Percentiles rank a stretch among this genome's conserved stretches.
phyloP scores from a whole-genome alignment of 2,329 filamentous ascomycete genomes.

The Cytospora piceicola region DNA sequence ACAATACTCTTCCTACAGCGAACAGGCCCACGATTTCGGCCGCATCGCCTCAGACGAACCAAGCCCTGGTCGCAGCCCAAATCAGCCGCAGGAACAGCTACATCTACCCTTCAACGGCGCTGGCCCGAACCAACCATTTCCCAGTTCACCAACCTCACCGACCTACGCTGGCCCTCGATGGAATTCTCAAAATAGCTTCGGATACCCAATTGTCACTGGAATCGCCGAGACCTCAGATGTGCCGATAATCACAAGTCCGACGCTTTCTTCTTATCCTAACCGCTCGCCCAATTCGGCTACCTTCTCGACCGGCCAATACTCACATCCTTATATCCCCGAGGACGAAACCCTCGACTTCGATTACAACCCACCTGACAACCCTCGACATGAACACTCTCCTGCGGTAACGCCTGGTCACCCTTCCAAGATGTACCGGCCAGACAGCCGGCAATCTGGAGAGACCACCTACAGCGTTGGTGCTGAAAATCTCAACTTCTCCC shows the following conservation, averaged over 20 bases:
- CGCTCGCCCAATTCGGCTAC: conserved; percentile 35
- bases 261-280: conserved; percentile 31
- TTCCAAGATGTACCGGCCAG: conserved; percentile 38
- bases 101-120: conserved; percentile 22
- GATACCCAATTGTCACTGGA: not conserved
- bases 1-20: not conserved
- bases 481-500: conserved; percentile 61
- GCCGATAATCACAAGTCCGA: conserved; percentile 23
- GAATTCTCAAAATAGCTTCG: conserved; percentile 23
- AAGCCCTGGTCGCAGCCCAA: not conserved
- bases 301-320: conserved; percentile 39
- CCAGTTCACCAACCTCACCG: conserved; percentile 27
- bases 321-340: conserved; percentile 40
- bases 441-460: conserved; percentile 36
- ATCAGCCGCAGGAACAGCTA: conserved; percentile 13
- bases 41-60: conserved; percentile 8
- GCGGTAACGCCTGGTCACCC: conserved; percentile 31
- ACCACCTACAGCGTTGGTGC: conserved; percentile 39
- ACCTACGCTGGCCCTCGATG: conserved; percentile 24
- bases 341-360: conserved; percentile 30
- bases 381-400: conserved; percentile 32
- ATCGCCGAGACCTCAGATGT: conserved; percentile 15
- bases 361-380: conserved; percentile 26
- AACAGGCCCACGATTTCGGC: conserved; percentile 6
- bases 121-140: conserved; percentile 30